phyloP scores from a whole-genome alignment of 139 green algal genomes.

The Coelastrella sp. region DNA sequence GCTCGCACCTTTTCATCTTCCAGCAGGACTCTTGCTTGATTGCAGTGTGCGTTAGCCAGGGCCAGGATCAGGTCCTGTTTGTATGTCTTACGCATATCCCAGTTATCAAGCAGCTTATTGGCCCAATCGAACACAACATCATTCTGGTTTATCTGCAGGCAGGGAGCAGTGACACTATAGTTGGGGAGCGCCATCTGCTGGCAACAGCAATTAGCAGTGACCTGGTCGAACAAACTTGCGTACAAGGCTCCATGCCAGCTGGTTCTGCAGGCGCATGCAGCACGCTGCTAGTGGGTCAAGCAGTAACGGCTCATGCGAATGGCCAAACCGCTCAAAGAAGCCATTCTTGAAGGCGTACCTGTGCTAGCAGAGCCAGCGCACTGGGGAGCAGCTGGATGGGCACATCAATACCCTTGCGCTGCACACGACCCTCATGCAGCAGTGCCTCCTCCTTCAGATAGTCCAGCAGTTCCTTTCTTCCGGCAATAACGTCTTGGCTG shows the following conservation, averaged over 20 bases:
- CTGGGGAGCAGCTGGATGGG: conserved; percentile 37
- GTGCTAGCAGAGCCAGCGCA: conserved; percentile 33
- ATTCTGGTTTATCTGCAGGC: conserved; percentile 27
- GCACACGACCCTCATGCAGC: conserved; percentile 35
- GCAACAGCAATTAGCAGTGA: no score
- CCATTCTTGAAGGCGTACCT: background rate
- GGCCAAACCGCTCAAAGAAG: no score
- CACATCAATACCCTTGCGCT: conserved; percentile 30
- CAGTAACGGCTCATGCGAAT: no score
- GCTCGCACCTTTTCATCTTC: conserved; percentile 31
- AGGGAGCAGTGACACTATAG: no score
- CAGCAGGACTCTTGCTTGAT: conserved; percentile 37
- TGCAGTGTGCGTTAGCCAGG: conserved; percentile 43
- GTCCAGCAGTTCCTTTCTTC: conserved; percentile 44
- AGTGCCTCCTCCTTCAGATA: conserved; percentile 40
- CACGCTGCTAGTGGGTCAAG: no score
- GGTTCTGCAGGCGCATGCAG: background rate
- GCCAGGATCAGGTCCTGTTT: conserved; percentile 46
- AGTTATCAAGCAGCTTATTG: conserved; percentile 42
- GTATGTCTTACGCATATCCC: conserved; percentile 35
- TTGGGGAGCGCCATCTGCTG: no score
- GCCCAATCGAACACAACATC: conserved; percentile 25
- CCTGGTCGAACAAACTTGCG: no score
- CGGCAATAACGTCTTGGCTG: conserved; percentile 18
- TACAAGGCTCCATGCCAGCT: no score